Evolutionary conservation across 768 basidiomycete species (phyloP).

Genomic region (Suillus placidus): DNA sequence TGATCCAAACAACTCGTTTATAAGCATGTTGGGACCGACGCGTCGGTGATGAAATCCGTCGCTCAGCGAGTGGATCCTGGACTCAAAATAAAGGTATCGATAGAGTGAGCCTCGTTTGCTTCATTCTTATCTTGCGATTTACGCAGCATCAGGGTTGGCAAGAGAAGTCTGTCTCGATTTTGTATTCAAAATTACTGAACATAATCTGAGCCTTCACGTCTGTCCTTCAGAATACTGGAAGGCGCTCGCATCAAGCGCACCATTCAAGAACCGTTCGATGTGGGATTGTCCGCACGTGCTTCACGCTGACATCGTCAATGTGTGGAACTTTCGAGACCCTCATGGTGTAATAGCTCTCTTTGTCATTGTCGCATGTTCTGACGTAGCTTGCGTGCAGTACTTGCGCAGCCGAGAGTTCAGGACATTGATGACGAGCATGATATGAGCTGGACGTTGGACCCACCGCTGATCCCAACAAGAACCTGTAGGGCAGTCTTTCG

Average conservation of each 20-base stretch:
- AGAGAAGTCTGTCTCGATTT: background rate
- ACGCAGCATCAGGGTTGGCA: constrained; percentile 4
- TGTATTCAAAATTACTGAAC: constrained; percentile 7
- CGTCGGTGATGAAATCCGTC: too few relatives aligned
- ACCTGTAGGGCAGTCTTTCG: too few relatives aligned
- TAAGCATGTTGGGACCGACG: too few relatives aligned
- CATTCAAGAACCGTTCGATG: constrained; percentile 6
- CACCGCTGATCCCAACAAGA: too few relatives aligned
- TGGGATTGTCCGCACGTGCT: constrained; percentile 15
- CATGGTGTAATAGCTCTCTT: background rate
- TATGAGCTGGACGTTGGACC: background rate
- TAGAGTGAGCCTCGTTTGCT: background rate
- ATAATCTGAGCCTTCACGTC: background rate
- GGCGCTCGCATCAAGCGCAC: constrained; percentile 12
- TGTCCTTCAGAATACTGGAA: constrained; percentile 22
- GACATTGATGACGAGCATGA: background rate
- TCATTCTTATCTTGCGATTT: background rate
- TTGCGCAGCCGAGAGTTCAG: constrained; percentile 2
- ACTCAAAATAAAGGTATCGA: too few relatives aligned
- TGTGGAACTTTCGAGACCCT: constrained; percentile 24
- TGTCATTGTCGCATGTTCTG: background rate
- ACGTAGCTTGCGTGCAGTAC: background rate
- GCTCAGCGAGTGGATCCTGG: too few relatives aligned
- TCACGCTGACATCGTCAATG: background rate
- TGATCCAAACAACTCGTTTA: too few relatives aligned